Evolutionary conservation across 2,329 filamentous ascomycete genomes (phyloP).

Genomic region (Fusarium sp.): DNA sequence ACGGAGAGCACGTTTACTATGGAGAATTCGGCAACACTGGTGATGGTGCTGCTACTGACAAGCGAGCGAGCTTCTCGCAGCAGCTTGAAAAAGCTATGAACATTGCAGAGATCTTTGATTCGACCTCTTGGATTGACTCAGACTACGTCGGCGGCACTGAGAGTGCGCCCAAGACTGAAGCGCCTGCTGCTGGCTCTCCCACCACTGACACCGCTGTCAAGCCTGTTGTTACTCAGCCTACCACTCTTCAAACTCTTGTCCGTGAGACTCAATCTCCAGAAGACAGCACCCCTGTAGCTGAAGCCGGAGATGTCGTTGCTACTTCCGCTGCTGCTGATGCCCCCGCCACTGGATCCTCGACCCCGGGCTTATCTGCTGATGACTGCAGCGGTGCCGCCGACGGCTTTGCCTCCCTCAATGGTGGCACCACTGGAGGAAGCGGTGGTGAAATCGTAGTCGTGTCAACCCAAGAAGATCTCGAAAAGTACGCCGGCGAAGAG

Average conservation of each 20-base stretch:
- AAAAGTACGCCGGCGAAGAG: conserved; percentile 39
- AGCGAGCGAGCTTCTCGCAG: conserved; percentile 62
- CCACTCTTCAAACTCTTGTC: conserved; percentile 17
- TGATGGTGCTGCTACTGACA: conserved; percentile 65
- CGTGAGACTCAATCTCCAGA: not conserved
- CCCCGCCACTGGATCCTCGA: not conserved
- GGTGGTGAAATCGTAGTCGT: conserved; percentile 44
- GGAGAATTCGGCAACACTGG: conserved; percentile 73
- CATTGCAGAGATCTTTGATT: conserved; percentile 24
- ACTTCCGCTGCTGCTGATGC: not conserved
- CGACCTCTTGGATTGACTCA: conserved; percentile 35
- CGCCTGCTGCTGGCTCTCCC: conserved; percentile 1
- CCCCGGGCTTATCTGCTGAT: not conserved
- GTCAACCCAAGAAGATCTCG: conserved; percentile 42
- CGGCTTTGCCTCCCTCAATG: conserved; percentile 48
- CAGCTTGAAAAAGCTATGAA: conserved; percentile 46
- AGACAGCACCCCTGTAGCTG: not conserved
- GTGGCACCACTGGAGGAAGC: conserved; percentile 45
- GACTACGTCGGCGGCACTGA: conserved; percentile 8
- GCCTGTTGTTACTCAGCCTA: not conserved
- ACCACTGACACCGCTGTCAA: not conserved
- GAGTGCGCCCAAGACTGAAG: not conserved
- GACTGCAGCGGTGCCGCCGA: conserved; percentile 37
- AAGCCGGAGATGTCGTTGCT: not conserved
- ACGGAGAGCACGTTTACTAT: conserved; percentile 68